A percentile compares a stretch with the other conserved stretches of the same genome.
Evolutionary conservation across 805 yeast species (phyloP).

Genomic region (Zygosaccharomyces bisporus): DNA sequence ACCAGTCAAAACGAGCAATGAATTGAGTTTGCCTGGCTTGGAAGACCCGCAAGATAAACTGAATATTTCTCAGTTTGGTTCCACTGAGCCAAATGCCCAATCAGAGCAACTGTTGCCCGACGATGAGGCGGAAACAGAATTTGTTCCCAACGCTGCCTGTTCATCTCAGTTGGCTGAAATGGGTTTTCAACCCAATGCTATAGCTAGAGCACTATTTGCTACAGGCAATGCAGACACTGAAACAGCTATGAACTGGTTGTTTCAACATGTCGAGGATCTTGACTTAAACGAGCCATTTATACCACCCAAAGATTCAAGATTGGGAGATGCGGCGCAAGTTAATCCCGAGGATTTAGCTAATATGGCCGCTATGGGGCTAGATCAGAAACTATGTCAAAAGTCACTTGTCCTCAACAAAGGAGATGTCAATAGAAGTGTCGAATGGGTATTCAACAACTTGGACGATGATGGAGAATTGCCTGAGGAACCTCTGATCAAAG

Average conservation of each 20-base stretch:
- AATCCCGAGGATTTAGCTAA: constrained; percentile 29
- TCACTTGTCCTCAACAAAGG: constrained; percentile 60
- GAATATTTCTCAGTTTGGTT: constrained; percentile 41
- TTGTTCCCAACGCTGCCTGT: constrained; percentile 54
- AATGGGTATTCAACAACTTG: constrained; percentile 84
- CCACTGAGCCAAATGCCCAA: constrained; percentile 38
- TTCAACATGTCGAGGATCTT: constrained; percentile 82
- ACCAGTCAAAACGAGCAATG: constrained; percentile 76
- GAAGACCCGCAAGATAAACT: constrained; percentile 34
- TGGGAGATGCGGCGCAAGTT: constrained; percentile 3
- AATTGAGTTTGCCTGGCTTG: constrained; percentile 48
- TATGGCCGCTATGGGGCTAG: constrained; percentile 68
- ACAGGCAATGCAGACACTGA: constrained; percentile 68
- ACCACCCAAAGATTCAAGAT: constrained; percentile 23
- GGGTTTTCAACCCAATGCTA: constrained; percentile 81
- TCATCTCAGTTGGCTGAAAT: constrained; percentile 58
- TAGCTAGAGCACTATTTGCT: constrained; percentile 60
- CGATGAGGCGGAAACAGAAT: constrained; percentile 31
- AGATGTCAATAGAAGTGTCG: constrained; percentile 74
- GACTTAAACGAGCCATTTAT: constrained; percentile 65
- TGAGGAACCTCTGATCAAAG: constrained; percentile 11
- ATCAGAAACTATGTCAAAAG: constrained; percentile 58
- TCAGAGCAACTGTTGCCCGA: constrained; percentile 29
- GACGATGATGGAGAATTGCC: constrained; percentile 66
- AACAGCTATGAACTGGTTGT: constrained; percentile 84